These are phyloP conservation scores for Asterochloris erici DNA, from an alignment of 139 green algal genomes.

Conservation along the genomic window DNA sequence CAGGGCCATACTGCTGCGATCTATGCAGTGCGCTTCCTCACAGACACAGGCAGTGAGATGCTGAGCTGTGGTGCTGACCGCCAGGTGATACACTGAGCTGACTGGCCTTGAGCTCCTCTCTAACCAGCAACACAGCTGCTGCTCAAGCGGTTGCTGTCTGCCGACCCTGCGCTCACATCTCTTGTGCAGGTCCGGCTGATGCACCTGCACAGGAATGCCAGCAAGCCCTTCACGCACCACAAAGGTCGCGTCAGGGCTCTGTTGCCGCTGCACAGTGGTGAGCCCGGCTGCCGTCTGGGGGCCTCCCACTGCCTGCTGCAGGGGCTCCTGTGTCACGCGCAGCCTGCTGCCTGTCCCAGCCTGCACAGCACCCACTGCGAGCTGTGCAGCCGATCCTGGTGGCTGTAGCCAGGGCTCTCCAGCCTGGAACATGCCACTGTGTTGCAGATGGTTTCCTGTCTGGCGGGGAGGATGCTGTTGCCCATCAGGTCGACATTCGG, in stretches of 20 bases:
- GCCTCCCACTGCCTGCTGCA: neutral
- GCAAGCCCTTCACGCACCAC: slow-evolving; percentile 20
- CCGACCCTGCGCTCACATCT: neutral
- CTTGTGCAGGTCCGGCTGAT: slow-evolving; percentile 20
- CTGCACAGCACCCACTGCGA: too few relatives aligned
- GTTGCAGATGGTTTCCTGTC: too few relatives aligned
- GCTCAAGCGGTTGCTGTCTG: too few relatives aligned
- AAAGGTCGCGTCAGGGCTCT: slow-evolving; percentile 20
- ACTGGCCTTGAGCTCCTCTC: too few relatives aligned
- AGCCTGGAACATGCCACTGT: too few relatives aligned
- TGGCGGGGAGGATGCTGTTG: too few relatives aligned
- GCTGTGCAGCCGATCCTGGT: too few relatives aligned
- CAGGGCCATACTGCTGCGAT: slow-evolving; percentile 34
- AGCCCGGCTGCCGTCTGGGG: neutral
- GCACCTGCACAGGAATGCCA: slow-evolving; percentile 8
- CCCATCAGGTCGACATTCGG: too few relatives aligned
- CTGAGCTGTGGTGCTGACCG: slow-evolving; percentile 53
- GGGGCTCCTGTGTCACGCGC: too few relatives aligned
- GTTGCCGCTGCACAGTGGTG: slow-evolving; percentile 3
- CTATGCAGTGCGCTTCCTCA: slow-evolving; percentile 39
- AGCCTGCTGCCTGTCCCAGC: too few relatives aligned
- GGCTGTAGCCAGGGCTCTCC: too few relatives aligned
- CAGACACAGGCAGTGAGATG: slow-evolving; percentile 31
- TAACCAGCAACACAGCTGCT: too few relatives aligned
- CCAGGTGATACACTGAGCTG: slow-evolving; percentile 26